These are phyloP conservation scores for Penicillium janthinellum DNA, from an alignment of 2,329 filamentous ascomycete genomes.

Conservation along the genomic window DNA sequence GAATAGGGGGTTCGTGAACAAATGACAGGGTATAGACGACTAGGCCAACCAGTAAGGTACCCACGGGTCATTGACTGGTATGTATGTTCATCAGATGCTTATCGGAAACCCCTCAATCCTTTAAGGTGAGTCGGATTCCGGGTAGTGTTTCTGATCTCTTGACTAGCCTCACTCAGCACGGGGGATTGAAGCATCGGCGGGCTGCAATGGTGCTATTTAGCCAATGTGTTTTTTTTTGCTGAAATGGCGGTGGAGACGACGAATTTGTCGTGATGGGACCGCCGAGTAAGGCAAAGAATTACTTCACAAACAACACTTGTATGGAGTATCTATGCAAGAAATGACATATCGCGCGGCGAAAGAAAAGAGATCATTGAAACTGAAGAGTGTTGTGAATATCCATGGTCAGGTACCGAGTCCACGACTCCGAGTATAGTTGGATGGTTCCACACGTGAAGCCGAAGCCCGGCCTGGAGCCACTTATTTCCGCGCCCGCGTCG, in stretches of 20 bases:
- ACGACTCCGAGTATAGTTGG: not conserved
- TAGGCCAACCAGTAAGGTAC: not conserved
- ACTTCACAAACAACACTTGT: not conserved
- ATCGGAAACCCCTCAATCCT: constrained; percentile 2
- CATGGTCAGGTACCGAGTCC: not conserved
- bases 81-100: constrained; percentile 1
- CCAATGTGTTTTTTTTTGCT: not conserved
- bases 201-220: not conserved
- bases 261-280: not conserved
- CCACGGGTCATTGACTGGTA: not conserved
- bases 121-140: not conserved
- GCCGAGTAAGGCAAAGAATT: not conserved
- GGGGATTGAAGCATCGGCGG: not conserved
- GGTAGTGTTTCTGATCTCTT: constrained; percentile 4
- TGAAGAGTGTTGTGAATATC: not conserved
- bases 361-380: not conserved
- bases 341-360: not conserved
- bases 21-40: constrained; percentile 6
- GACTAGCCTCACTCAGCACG: constrained; percentile 11
- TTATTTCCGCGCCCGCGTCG: constrained; percentile 27
- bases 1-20: constrained; percentile 9
- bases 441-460: constrained; percentile 20
- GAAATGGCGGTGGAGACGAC: constrained; percentile 8
- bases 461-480: constrained; percentile 25
- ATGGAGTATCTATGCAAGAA: not conserved